Base-by-base conservation (phyloP, 1,284 basidiomycete species). In the Ustilago tritici region DNA sequence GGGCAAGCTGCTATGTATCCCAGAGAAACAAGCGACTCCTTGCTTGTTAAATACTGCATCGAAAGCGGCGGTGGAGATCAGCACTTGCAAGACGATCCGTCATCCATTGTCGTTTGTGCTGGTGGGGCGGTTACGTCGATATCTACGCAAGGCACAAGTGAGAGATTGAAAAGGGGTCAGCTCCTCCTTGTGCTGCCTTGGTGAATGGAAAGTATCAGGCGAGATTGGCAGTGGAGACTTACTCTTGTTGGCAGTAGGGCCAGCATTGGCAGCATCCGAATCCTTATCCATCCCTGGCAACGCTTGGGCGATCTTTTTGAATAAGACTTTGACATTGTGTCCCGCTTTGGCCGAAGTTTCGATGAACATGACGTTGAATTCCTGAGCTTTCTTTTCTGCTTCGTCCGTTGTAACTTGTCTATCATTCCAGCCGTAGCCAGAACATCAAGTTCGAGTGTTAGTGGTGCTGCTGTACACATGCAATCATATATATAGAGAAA, bases 341-440 rank as follows among this genome's bases (percentile, higher is more conserved):
- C 97, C 97, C 3, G 97, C 97, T 87, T 99, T 99, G 40, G 97
- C 97, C 38, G 95, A 97, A 4, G 97, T 99, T 88, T 99, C 97
- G 92, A 99, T 98, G 85, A 97, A 98, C 93, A 99, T 95, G 82
- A 99, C 93, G 84, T 92, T 93, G 75, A 97, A 89, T 86, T 97
- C 93, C 61, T 94, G 92, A n/a, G 95, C 91, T 83, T 94, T 94
- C 69, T 92, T 91, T 57, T 96, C 96, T 17, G 96, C 95, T 85
- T 99, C 96, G 86, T 99, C 97, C 7, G 95, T 90, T 6, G 96
- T 98, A n/a, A 99, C 96, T 92, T 99, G 95, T 77, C 95, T 82
- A 19, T 19, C 43, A n/a, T 19, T 46, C 43, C 43, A 19, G n/a
- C 7, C 4, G 23, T 28, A 28, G 23, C 23, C 23, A 28, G 23